A percentile compares a stretch with the other conserved stretches of the same genome.
These are phyloP conservation scores for Zopfia rhizophila DNA, from an alignment of 2,329 filamentous ascomycete genomes.

Conservation along the genomic window DNA sequence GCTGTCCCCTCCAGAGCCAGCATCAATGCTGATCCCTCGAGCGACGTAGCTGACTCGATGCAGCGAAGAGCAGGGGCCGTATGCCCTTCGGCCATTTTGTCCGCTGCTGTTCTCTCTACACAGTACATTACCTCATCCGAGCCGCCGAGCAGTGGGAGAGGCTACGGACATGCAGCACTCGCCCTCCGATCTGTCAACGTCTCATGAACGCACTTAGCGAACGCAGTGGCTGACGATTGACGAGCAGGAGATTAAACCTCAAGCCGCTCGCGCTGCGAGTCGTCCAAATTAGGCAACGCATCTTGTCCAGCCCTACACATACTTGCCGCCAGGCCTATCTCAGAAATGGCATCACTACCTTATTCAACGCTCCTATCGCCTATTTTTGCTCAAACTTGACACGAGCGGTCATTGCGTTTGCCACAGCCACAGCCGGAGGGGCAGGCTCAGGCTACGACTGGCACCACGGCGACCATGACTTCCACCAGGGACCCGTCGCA, in stretches of 20 bases:
- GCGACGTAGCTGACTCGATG: conserved; percentile 46
- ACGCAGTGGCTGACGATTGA: conserved; percentile 31
- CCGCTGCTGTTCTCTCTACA: conserved; percentile 24
- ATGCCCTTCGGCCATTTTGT: conserved; percentile 39
- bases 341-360: conserved; percentile 4
- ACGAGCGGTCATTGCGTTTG: conserved; percentile 31
- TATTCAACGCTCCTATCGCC: conserved; percentile 7
- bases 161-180: conserved; percentile 24
- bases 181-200: conserved; percentile 42
- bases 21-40: conserved; percentile 38
- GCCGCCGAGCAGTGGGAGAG: conserved; percentile 10
- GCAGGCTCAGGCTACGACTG: conserved; percentile 25
- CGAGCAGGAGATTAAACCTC: conserved; percentile 32
- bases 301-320: conserved; percentile 18
- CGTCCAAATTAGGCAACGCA: conserved; percentile 24
- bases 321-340: conserved; percentile 8
- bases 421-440: conserved; percentile 33
- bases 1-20: conserved; percentile 35
- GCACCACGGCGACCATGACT: conserved; percentile 22
- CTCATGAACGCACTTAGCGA: conserved; percentile 35
- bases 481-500: conserved; percentile 41
- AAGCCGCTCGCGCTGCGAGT: conserved; percentile 17
- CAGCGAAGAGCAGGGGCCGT: conserved; percentile 39
- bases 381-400: conserved; percentile 25
- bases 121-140: conserved; percentile 36